Percentiles rank a stretch among this genome's conserved stretches.
These are phyloP conservation scores for Hypomyces perniciosus DNA, from an alignment of 2,329 filamentous ascomycete species.

Conservation along the genomic window DNA sequence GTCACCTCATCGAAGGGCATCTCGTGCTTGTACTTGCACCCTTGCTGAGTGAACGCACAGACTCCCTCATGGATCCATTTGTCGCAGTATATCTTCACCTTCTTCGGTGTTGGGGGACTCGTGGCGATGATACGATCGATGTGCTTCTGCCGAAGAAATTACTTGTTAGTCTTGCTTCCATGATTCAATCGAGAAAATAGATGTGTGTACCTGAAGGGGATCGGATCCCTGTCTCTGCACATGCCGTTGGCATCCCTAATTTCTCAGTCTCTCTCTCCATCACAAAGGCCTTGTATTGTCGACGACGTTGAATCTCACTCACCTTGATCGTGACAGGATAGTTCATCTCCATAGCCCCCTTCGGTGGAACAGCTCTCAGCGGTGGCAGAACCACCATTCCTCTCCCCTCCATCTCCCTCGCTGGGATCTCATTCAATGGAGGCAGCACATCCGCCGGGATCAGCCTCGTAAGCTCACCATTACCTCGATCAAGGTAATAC, in stretches of 20 bases:
- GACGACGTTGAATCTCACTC: slow-evolving; percentile 18
- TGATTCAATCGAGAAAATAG: neutral
- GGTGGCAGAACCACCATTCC: slow-evolving; percentile 45
- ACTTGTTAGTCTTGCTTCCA: neutral
- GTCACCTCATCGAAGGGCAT: slow-evolving; percentile 68
- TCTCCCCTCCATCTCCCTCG: slow-evolving; percentile 29
- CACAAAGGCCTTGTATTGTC: neutral
- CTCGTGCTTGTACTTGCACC: slow-evolving; percentile 85
- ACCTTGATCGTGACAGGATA: slow-evolving; percentile 35
- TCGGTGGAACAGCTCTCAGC: slow-evolving; percentile 31
- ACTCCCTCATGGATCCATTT: slow-evolving; percentile 85
- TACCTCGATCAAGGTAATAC: slow-evolving; percentile 49
- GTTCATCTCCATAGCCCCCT: slow-evolving; percentile 33
- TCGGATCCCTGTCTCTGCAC: slow-evolving; percentile 21
- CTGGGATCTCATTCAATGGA: slow-evolving; percentile 37
- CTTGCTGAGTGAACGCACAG: slow-evolving; percentile 79
- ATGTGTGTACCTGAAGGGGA: slow-evolving; percentile 27
- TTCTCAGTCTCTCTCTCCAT: slow-evolving; percentile 22
- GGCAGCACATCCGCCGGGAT: slow-evolving; percentile 51
- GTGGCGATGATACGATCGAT: slow-evolving; percentile 30
- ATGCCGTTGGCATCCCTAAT: slow-evolving; percentile 19
- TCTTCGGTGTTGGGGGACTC: slow-evolving; percentile 36
- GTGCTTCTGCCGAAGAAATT: slow-evolving; percentile 20
- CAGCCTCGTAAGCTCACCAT: slow-evolving; percentile 49
- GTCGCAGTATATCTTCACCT: slow-evolving; percentile 71